Conservation (phyloP, 257 asterid genomes). For the Echites panduratus region DNA sequence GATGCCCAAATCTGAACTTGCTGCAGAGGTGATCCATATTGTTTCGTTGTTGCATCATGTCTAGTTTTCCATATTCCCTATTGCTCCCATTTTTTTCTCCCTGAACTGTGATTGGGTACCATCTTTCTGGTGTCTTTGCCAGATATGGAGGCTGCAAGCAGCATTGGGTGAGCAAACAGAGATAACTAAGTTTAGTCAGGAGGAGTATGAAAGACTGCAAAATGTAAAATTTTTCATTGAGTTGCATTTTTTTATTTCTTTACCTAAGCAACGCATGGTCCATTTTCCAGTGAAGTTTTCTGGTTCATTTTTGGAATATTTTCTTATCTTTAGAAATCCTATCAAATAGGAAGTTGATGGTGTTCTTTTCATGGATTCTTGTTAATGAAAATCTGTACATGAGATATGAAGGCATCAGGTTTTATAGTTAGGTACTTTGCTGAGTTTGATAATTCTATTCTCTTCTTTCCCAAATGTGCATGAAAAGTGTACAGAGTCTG, state of each 20-base stretch:
- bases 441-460: background rate
- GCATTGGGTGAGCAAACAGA: slow-evolving; percentile 72
- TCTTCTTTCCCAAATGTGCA: background rate
- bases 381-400: background rate
- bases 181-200: slow-evolving; percentile 73
- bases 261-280: background rate
- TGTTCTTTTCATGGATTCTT: background rate
- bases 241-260: background rate
- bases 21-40: slow-evolving; percentile 55
- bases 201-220: slow-evolving; percentile 82
- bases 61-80: background rate
- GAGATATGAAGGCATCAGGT: background rate
- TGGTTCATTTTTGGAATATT: background rate
- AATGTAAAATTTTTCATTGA: slow-evolving; percentile 34
- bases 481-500: background rate
- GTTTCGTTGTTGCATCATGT: background rate
- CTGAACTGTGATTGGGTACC: background rate
- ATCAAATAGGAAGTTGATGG: background rate
- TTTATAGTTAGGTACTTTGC: background rate
- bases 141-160: slow-evolving; percentile 86
- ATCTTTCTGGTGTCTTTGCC: slow-evolving; percentile 13
- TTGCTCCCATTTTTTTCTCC: background rate
- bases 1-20: slow-evolving; percentile 82
- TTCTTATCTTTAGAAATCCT: background rate
- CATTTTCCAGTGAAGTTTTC: background rate